Evolutionary conservation across 805 yeast species (phyloP), one percentile per base, ranked within the genome.

Genomic region (Teunomyces lycoperdinae): DNA sequence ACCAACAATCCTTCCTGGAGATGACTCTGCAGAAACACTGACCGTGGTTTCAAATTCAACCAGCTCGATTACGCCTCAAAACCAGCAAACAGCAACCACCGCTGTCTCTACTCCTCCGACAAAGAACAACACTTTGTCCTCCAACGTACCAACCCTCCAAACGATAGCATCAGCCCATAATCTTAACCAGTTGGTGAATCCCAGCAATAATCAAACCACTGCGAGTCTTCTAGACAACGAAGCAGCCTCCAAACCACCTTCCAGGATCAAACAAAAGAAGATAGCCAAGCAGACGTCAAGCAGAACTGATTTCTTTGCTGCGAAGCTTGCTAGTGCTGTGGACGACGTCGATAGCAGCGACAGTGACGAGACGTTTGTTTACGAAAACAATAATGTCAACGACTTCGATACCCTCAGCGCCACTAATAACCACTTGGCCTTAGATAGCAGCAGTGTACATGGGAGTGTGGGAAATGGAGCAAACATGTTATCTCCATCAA

Each of bases 331-430:
- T 7, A 85, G 89, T 47, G 98, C 98, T 0, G 95, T 92, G 3
- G 96, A 87, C 53, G 96, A 89, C 57, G 91, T 82, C 39, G 89
- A 87, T 51, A 82, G 87, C 35, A 84, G 91, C 30, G 97, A 91
- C 63, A 83, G 90, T 24, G 96, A 91, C 56, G 99, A 94, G 64
- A 89, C 96, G 1, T 92, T 94, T 74, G 97, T 92, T n/a, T 92
- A 92, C 64, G 97, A 91, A 58, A 80, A 73, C 42, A 67, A 61
- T 42, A 55, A 55, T 39, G 53, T 56, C 27, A 63, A 62, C 50
- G 67, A 63, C 39, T 58, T 48, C 31, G 68, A 62, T 30, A 51
- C 39, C 27, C 20, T 41, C 29, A 45, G 47, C 33, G 44, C 32
- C 29, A 48, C 43, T 14, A 41, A 43, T 43, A 49, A 44, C 44